Evolutionary conservation across 352 stramenopile species (phyloP).

Genomic region (Globisporangium nagaii): DNA sequence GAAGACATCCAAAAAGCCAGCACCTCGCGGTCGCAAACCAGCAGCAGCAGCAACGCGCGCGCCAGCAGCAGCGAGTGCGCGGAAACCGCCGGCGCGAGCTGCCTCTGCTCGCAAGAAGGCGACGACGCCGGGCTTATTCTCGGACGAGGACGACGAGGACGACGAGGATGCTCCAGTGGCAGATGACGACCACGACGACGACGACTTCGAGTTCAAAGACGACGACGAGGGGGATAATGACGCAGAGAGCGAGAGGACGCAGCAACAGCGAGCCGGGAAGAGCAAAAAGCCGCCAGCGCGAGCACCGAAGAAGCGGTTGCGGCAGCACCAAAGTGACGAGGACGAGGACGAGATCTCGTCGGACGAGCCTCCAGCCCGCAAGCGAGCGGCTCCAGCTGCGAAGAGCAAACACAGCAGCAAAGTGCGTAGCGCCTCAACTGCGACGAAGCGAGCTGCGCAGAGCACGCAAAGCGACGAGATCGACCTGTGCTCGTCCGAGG

Average conservation of each 20-base stretch:
- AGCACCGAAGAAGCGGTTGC: slow-evolving; percentile 32
- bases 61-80: background rate
- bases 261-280: slow-evolving; percentile 8
- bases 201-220: slow-evolving; percentile 50
- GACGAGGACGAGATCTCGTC: slow-evolving; percentile 22
- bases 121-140: slow-evolving; percentile 23
- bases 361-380: slow-evolving; percentile 10
- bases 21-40: slow-evolving; percentile 19
- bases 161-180: slow-evolving; percentile 12
- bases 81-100: slow-evolving; percentile 6
- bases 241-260: slow-evolving; percentile 21
- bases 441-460: background rate
- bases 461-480: slow-evolving; percentile 17
- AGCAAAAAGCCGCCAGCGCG: slow-evolving; percentile 4
- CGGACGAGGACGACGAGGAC: slow-evolving; percentile 34
- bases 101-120: slow-evolving; percentile 15
- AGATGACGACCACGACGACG: slow-evolving; percentile 58
- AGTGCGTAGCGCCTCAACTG: background rate
- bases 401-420: slow-evolving; percentile 15
- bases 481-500: slow-evolving; percentile 52
- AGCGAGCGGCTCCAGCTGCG: background rate
- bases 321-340: slow-evolving; percentile 21
- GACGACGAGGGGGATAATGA: slow-evolving; percentile 26
- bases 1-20: background rate
- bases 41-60: background rate